Evolutionary conservation across 352 stramenopile species (phyloP).

Genomic region (Pythium plurisporium): DNA sequence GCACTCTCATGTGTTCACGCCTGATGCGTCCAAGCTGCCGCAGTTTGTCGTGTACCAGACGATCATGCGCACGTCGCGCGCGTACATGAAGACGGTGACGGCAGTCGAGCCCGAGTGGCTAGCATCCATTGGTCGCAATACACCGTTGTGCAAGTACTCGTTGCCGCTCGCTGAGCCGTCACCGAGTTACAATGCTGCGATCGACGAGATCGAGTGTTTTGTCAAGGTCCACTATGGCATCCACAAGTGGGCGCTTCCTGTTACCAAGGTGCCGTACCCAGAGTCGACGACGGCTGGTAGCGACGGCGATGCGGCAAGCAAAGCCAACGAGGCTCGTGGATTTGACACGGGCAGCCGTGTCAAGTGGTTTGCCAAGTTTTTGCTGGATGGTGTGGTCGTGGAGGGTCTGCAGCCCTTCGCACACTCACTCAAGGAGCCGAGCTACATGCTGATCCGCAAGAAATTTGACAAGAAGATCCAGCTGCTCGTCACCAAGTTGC

Average conservation of each 20-base stretch:
- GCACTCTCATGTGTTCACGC: slow-evolving; percentile 78
- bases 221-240: slow-evolving; percentile 70
- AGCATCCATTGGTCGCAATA: slow-evolving; percentile 66
- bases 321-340: slow-evolving; percentile 30
- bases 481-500: slow-evolving; percentile 61
- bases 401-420: slow-evolving; percentile 74
- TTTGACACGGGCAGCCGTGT: slow-evolving; percentile 40
- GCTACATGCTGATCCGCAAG: slow-evolving; percentile 85
- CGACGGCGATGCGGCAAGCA: slow-evolving; percentile 17
- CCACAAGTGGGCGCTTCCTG: slow-evolving; percentile 62
- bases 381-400: slow-evolving; percentile 69
- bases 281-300: background rate
- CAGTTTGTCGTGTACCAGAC: slow-evolving; percentile 74
- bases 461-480: slow-evolving; percentile 88
- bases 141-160: slow-evolving; percentile 67
- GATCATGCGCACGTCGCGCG: slow-evolving; percentile 69
- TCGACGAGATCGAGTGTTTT: slow-evolving; percentile 77
- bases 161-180: slow-evolving; percentile 50
- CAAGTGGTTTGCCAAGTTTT: slow-evolving; percentile 82
- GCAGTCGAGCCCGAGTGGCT: slow-evolving; percentile 98
- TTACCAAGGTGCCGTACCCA: slow-evolving; percentile 53
- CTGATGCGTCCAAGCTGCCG: slow-evolving; percentile 57
- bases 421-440: slow-evolving; percentile 90
- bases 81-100: slow-evolving; percentile 97
- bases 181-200: slow-evolving; percentile 48